Conservation (phyloP, 2,329 filamentous ascomycete genomes). For the Aspergillus piperis region DNA sequence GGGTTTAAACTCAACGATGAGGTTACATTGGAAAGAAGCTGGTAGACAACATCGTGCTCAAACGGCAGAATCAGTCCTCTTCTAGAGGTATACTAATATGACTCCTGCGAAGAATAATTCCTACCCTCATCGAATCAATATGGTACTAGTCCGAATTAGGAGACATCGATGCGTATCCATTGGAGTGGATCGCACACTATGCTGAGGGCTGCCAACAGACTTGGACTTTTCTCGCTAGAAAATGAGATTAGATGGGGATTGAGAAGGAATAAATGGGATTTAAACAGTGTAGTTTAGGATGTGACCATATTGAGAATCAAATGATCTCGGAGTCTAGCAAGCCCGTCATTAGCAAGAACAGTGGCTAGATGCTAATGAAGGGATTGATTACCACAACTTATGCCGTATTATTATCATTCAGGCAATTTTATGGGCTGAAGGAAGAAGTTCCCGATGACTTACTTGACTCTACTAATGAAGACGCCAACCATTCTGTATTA, state of each 20-base stretch:
- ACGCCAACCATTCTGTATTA: neutral
- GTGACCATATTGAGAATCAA: too few species aligned
- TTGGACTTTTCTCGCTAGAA: neutral
- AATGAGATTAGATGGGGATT: neutral
- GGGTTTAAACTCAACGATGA: too few species aligned
- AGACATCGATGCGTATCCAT: neutral
- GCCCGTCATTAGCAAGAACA: too few species aligned
- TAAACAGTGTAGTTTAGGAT: neutral
- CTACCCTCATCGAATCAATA: neutral
- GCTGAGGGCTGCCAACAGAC: constrained; percentile 17
- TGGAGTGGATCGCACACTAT: constrained; percentile 26
- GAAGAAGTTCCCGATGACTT: neutral
- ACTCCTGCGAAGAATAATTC: neutral
- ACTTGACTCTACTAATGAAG: neutral
- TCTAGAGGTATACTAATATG: too few species aligned
- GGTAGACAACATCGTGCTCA: too few species aligned
- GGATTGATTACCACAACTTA: too few species aligned
- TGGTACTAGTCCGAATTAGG: neutral
- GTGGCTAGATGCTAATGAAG: too few species aligned
- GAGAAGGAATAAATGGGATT: constrained; percentile 7
- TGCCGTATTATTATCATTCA: neutral
- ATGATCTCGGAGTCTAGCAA: too few species aligned
- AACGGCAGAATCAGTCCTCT: too few species aligned
- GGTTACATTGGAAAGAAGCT: too few species aligned
- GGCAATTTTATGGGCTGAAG: neutral